These are phyloP conservation scores for Pilatotrama ljubarskyi DNA, from an alignment of 768 basidiomycete genomes.

Conservation along the genomic window DNA sequence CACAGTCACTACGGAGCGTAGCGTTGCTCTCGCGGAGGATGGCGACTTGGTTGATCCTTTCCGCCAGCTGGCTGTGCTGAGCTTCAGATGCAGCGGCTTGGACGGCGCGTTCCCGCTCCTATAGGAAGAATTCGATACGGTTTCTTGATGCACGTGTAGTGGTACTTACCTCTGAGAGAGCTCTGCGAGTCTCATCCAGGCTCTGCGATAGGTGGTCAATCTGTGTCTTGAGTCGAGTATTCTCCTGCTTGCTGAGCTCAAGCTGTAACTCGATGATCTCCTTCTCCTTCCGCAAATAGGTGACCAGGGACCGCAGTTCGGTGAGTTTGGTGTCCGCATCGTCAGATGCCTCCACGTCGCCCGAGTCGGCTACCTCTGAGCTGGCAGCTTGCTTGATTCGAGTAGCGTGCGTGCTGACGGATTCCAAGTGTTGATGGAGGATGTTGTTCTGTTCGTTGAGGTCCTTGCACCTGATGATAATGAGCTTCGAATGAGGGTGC, in stretches of 20 bases:
- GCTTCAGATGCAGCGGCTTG: constrained; percentile 69
- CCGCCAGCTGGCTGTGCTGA: constrained; percentile 82
- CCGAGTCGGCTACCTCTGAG: constrained; percentile 42
- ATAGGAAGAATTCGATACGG: too few species aligned
- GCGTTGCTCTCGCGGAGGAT: constrained; percentile 87
- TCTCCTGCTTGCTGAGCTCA: constrained; percentile 80
- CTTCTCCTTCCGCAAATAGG: constrained; percentile 86
- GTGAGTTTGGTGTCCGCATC: constrained; percentile 65
- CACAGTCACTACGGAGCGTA: constrained; percentile 76
- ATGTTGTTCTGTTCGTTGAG: constrained; percentile 72
- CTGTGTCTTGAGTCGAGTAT: constrained; percentile 68
- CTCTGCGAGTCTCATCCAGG: constrained; percentile 67
- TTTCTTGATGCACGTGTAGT: too few species aligned
- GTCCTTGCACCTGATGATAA: constrained; percentile 60
- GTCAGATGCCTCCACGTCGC: constrained; percentile 47
- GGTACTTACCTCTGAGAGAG: constrained; percentile 64
- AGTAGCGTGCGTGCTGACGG: constrained; percentile 77
- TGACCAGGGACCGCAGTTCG: constrained; percentile 75
- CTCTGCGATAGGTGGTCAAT: constrained; percentile 70
- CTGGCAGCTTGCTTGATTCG: constrained; percentile 75
- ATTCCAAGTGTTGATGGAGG: constrained; percentile 83
- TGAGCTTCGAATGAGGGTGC: too few species aligned
- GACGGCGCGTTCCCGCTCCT: constrained; percentile 83
- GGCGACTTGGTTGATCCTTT: constrained; percentile 84
- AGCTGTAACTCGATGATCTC: constrained; percentile 89